Evolutionary conservation across 2,329 filamentous ascomycete genomes (phyloP).

Genomic region (Colletotrichum liriopes): DNA sequence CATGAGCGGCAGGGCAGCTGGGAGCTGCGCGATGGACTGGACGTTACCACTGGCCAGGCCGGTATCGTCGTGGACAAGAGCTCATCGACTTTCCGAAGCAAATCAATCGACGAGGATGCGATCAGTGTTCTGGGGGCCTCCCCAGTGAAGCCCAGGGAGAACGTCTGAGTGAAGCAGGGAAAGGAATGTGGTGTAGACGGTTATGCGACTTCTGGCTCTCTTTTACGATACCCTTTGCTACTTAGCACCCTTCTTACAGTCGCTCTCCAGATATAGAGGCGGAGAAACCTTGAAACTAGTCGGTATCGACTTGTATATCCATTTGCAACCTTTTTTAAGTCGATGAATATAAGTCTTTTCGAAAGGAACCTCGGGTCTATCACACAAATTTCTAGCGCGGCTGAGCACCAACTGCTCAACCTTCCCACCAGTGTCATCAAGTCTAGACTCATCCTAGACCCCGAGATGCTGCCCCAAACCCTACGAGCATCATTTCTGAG

Average conservation of each 20-base stretch:
- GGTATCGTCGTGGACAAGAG: constrained; percentile 48
- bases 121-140: constrained; percentile 53
- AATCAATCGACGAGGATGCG: constrained; percentile 52
- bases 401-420: not conserved
- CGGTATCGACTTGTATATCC: not conserved
- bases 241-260: constrained; percentile 13
- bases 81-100: constrained; percentile 33
- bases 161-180: constrained; percentile 49
- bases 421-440: not conserved
- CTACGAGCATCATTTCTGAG: not conserved
- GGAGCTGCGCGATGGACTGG: constrained; percentile 57
- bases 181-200: not conserved
- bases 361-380: not conserved
- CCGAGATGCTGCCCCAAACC: not conserved
- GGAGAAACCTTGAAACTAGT: not conserved
- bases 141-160: constrained; percentile 58
- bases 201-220: constrained; percentile 26
- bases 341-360: not conserved
- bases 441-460: too few relatives aligned
- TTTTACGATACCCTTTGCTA: constrained; percentile 43
- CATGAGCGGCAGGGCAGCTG: constrained; percentile 66
- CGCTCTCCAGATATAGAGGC: not conserved
- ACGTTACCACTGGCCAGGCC: constrained; percentile 33
- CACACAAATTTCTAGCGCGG: too few relatives aligned
- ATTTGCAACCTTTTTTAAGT: not conserved